Evolutionary conservation across 1,139 yeast genomes (phyloP).

Genomic region (Geotrichum australiense): DNA sequence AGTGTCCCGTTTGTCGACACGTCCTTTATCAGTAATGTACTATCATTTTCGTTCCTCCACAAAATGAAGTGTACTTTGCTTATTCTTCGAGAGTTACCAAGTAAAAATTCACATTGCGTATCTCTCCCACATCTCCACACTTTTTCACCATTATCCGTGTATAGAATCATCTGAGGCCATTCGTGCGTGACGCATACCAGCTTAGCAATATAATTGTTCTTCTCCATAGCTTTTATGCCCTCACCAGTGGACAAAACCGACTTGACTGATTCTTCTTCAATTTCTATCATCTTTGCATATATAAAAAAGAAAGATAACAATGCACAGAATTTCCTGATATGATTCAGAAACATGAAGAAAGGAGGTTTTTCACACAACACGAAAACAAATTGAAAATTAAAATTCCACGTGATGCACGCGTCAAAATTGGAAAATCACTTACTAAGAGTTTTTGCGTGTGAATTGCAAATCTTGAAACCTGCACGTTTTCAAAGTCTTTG

Average conservation of each 20-base stretch:
- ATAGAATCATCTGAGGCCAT: conserved; percentile 12
- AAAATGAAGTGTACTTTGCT: conserved; percentile 64
- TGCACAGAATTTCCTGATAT: no score
- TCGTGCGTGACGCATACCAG: conserved; percentile 17
- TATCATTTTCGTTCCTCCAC: conserved; percentile 23
- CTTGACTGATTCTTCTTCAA: not conserved
- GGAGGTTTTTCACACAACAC: no score
- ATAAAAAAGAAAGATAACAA: no score
- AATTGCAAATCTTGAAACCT: no score
- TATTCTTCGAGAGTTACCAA: conserved; percentile 59
- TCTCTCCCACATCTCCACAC: conserved; percentile 87
- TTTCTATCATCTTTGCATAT: conserved; percentile 5
- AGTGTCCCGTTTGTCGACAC: conserved; percentile 78
- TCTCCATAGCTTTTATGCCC: no score
- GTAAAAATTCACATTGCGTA: conserved; percentile 52
- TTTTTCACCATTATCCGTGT: conserved; percentile 54
- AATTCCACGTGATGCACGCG: no score
- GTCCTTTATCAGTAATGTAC: conserved; percentile 27
- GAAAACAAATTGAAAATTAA: no score
- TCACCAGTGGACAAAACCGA: no score
- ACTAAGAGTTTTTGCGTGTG: no score
- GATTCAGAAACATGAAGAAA: no score
- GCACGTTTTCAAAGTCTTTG: no score
- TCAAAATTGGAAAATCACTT: no score
- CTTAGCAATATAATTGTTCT: conserved; percentile 6